These are phyloP conservation scores for Strobilomyces confusus DNA, from an alignment of 768 basidiomycete genomes.

Conservation along the genomic window DNA sequence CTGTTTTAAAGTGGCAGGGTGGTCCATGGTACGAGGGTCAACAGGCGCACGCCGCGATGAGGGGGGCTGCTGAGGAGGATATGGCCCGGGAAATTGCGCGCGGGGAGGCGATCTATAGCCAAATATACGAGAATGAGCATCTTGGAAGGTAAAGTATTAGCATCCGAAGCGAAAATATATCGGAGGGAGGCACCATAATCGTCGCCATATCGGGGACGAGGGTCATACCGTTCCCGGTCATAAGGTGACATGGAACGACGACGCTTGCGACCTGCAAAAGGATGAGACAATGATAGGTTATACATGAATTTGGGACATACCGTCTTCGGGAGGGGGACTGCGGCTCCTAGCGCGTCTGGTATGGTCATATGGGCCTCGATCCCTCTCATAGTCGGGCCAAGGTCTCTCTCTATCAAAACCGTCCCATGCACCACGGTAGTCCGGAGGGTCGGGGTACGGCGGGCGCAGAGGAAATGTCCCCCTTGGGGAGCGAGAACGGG, in stretches of 20 bases:
- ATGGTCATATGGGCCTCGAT: slow-evolving; percentile 66
- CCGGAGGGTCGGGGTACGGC: slow-evolving; percentile 54
- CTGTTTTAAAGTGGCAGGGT: slow-evolving; percentile 76
- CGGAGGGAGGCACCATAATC: slow-evolving; percentile 61
- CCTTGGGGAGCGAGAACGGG: slow-evolving; percentile 75
- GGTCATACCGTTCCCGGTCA: slow-evolving; percentile 79
- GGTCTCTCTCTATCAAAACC: slow-evolving; percentile 65
- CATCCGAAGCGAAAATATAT: neutral
- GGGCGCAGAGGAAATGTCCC: slow-evolving; percentile 51
- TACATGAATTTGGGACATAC: slow-evolving; percentile 32
- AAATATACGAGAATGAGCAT: slow-evolving; percentile 60
- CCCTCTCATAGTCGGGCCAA: slow-evolving; percentile 65
- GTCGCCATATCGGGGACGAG: slow-evolving; percentile 76
- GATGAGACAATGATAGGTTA: slow-evolving; percentile 6
- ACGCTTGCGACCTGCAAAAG: slow-evolving; percentile 60
- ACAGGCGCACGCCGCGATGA: slow-evolving; percentile 61
- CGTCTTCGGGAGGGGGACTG: slow-evolving; percentile 69
- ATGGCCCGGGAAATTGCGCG: slow-evolving; percentile 40
- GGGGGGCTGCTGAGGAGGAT: slow-evolving; percentile 39
- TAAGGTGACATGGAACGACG: slow-evolving; percentile 72
- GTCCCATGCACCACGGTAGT: slow-evolving; percentile 66
- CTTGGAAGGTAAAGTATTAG: slow-evolving; percentile 33
- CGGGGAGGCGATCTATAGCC: slow-evolving; percentile 66
- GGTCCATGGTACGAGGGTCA: slow-evolving; percentile 80
- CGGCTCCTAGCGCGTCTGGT: slow-evolving; percentile 70